Conservation (phyloP, 352 stramenopile species). For the Saprolegnia parasitica region DNA sequence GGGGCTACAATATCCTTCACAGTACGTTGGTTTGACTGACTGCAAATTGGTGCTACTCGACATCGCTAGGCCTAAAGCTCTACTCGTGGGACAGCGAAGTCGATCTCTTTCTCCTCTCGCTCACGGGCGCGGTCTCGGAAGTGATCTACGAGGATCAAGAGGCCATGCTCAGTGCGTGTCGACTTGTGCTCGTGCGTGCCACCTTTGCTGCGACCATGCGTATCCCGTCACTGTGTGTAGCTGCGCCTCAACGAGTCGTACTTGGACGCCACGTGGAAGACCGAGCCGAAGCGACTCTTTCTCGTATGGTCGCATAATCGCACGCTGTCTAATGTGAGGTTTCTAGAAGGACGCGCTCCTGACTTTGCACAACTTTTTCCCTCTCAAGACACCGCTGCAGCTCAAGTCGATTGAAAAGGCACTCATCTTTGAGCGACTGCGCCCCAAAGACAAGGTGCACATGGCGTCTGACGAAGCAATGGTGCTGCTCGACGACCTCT, state of each 20-base stretch:
- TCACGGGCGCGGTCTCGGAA: conserved; percentile 66
- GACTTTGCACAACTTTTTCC: conserved; percentile 70
- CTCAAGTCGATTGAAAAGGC: conserved; percentile 70
- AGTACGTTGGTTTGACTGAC: conserved; percentile 3
- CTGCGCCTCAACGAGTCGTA: conserved; percentile 22
- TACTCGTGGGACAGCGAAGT: conserved; percentile 76
- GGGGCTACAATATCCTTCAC: conserved; percentile 81
- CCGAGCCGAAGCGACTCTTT: conserved; percentile 22
- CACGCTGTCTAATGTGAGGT: not conserved
- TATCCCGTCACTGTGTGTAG: not conserved
- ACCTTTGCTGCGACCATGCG: not conserved
- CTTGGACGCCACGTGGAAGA: conserved; percentile 13
- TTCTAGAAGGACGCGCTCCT: conserved; percentile 58
- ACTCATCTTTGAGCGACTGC: conserved; percentile 50
- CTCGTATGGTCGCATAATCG: not conserved
- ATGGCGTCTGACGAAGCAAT: conserved; percentile 61
- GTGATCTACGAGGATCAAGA: conserved; percentile 70
- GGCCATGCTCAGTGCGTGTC: conserved; percentile 51
- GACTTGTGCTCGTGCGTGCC: conserved; percentile 35
- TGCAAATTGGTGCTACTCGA: not conserved
- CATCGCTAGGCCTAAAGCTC: conserved; percentile 40
- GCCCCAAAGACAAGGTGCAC: conserved; percentile 66
- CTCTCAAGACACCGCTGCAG: conserved; percentile 64
- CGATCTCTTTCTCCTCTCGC: conserved; percentile 66
- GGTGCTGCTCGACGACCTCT: conserved; percentile 67